Conservation (phyloP, 768 basidiomycete species). For the Tricholomella constricta region DNA sequence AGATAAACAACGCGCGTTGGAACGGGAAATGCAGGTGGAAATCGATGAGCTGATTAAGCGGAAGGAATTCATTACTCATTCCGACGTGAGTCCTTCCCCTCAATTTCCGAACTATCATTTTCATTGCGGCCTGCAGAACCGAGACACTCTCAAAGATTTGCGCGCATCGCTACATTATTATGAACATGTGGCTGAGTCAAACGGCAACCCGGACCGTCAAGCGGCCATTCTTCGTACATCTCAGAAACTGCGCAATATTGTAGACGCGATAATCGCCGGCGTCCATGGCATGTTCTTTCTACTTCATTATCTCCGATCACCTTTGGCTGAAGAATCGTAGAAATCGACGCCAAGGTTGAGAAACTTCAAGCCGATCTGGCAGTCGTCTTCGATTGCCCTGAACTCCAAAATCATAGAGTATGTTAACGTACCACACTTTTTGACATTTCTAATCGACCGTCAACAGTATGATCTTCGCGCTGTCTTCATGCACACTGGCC, state of each 20-base stretch:
- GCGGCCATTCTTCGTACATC: slow-evolving; percentile 44
- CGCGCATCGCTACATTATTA: slow-evolving; percentile 69
- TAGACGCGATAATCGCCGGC: slow-evolving; percentile 53
- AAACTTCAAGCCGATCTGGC: slow-evolving; percentile 46
- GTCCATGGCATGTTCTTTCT: slow-evolving; percentile 45
- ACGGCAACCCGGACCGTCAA: slow-evolving; percentile 49
- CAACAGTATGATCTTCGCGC: slow-evolving; percentile 79
- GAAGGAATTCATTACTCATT: slow-evolving; percentile 49
- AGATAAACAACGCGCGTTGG: slow-evolving; percentile 35
- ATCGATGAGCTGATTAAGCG: slow-evolving; percentile 47
- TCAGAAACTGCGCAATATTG: slow-evolving; percentile 51
- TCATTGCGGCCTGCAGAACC: slow-evolving; percentile 41
- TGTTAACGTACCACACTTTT: slow-evolving; percentile 18
- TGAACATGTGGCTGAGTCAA: slow-evolving; percentile 60
- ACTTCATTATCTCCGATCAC: not conserved
- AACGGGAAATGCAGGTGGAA: slow-evolving; percentile 46
- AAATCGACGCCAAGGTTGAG: slow-evolving; percentile 50
- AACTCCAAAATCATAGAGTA: slow-evolving; percentile 63
- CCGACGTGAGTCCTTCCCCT: slow-evolving; percentile 49
- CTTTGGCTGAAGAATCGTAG: slow-evolving; percentile 35
- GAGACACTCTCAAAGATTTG: slow-evolving; percentile 64
- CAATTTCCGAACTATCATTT: not conserved
- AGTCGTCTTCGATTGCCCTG: slow-evolving; percentile 59
- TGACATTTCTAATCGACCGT: not conserved
- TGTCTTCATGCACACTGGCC: slow-evolving; percentile 76